These are phyloP conservation scores for Xerocomus nothofagi DNA, from an alignment of 1,284 basidiomycete genomes.

Conservation along the genomic window DNA sequence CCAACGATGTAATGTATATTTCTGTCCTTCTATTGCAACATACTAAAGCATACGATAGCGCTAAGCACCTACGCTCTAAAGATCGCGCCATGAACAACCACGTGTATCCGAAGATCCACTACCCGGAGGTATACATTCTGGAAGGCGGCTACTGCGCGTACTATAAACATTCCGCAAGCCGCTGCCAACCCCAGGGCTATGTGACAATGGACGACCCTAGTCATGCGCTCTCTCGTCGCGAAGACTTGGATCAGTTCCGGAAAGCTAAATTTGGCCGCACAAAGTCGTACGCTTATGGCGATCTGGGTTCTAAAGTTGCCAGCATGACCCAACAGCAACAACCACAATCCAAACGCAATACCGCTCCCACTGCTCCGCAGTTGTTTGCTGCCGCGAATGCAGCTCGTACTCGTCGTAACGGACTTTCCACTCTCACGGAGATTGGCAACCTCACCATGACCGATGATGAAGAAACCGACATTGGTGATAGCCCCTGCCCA, in stretches of 20 bases:
- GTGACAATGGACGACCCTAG: conserved; percentile 94
- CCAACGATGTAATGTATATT: conserved; percentile 80
- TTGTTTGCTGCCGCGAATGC: conserved; percentile 68
- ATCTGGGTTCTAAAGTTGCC: conserved; percentile 46
- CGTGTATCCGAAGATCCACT: conserved; percentile 90
- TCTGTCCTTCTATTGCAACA: background rate
- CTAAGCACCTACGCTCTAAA: conserved; percentile 87
- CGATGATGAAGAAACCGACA: conserved; percentile 72
- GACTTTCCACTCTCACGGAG: conserved; percentile 63
- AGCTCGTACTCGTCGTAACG: conserved; percentile 58
- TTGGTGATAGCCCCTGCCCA: conserved; percentile 80
- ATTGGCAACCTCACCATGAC: conserved; percentile 56
- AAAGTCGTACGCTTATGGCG: conserved; percentile 87
- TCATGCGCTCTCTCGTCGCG: conserved; percentile 74
- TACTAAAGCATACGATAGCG: conserved; percentile 48
- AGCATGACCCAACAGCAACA: conserved; percentile 39
- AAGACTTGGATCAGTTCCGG: conserved; percentile 90
- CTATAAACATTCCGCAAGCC: conserved; percentile 63
- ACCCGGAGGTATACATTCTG: conserved; percentile 95
- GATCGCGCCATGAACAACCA: conserved; percentile 88
- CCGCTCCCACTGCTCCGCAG: conserved; percentile 51
- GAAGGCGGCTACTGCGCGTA: conserved; percentile 95
- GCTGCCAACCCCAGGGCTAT: conserved; percentile 84
- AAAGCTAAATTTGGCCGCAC: conserved; percentile 84
- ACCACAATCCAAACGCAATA: conserved; percentile 57